These are phyloP conservation scores for Phytophthora nicotianae DNA, from an alignment of 352 stramenopile genomes.

Conservation along the genomic window DNA sequence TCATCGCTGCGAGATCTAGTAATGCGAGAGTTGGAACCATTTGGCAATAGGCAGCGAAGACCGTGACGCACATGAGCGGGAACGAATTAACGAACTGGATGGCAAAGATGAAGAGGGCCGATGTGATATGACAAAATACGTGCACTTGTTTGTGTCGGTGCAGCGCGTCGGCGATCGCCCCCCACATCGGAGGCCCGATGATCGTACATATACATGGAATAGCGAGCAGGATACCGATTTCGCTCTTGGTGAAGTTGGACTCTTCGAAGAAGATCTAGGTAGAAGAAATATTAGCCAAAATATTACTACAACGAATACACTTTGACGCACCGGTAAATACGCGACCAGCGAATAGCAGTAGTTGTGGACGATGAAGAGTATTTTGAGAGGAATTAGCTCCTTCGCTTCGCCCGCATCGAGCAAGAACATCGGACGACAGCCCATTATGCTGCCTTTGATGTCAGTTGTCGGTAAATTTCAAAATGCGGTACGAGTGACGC, in stretches of 20 bases:
- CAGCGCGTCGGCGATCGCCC: constrained; percentile 49
- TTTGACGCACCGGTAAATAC: constrained; percentile 27
- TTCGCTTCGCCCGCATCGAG: constrained; percentile 30
- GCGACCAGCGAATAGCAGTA: constrained; percentile 34
- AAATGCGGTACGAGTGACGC: neutral
- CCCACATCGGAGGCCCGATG: constrained; percentile 51
- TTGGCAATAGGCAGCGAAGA: constrained; percentile 48
- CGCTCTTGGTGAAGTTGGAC: constrained; percentile 45
- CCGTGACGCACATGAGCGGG: constrained; percentile 35
- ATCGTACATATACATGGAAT: constrained; percentile 53
- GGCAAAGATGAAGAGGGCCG: constrained; percentile 47
- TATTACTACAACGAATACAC: too few relatives aligned
- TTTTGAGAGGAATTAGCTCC: constrained; percentile 32
- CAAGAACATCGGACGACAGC: constrained; percentile 25
- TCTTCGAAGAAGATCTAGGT: constrained; percentile 33
- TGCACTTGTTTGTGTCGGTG: constrained; percentile 51
- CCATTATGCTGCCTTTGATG: constrained; percentile 10
- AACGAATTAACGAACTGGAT: constrained; percentile 50
- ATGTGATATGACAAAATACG: constrained; percentile 45
- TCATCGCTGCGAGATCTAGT: constrained; percentile 57
- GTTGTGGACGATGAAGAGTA: constrained; percentile 30
- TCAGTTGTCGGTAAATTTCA: neutral
- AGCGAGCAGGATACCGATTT: constrained; percentile 57
- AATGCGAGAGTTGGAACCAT: constrained; percentile 44
- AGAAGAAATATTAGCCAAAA: neutral